Conservation (phyloP, 2,329 filamentous ascomycete genomes). For the Incumbomyces lentus region DNA sequence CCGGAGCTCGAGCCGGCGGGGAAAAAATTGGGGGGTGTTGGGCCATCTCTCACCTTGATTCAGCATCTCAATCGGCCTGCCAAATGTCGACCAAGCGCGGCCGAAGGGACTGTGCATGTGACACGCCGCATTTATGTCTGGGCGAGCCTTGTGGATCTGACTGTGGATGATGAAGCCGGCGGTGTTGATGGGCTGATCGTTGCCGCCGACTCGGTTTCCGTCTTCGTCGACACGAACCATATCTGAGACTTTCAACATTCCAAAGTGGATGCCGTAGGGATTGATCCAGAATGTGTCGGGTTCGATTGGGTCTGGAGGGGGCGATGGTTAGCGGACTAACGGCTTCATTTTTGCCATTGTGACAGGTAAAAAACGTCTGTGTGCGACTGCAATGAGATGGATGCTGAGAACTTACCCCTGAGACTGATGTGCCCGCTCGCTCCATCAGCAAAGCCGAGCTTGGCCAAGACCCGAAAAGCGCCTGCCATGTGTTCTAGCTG, state of each 20-base stretch:
- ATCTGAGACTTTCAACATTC: constrained; percentile 31
- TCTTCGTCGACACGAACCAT: constrained; percentile 35
- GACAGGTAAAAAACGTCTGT: too few relatives aligned
- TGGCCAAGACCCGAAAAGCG: constrained; percentile 35
- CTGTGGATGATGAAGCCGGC: constrained; percentile 40
- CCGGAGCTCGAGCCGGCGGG: too few relatives aligned
- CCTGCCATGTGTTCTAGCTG: constrained; percentile 38
- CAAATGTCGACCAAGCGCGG: constrained; percentile 39
- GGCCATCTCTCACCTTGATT: constrained; percentile 28
- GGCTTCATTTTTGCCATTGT: too few relatives aligned
- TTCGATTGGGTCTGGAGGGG: background rate
- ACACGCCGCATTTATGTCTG: constrained; percentile 33
- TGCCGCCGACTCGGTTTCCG: constrained; percentile 30
- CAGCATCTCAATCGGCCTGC: constrained; percentile 37
- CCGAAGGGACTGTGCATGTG: constrained; percentile 34
- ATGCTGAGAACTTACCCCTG: too few relatives aligned
- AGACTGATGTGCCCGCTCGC: constrained; percentile 31
- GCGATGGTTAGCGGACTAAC: constrained; percentile 25
- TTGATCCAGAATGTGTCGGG: background rate
- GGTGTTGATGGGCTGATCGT: constrained; percentile 34
- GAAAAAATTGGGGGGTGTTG: too few relatives aligned
- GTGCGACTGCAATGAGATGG: too few relatives aligned
- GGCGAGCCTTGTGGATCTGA: constrained; percentile 45
- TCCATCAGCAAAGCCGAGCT: constrained; percentile 31
- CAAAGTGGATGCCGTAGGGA: constrained; percentile 36